Base-by-base conservation (phyloP, 1,284 basidiomycete species). In the Puccinia polysora region DNA sequence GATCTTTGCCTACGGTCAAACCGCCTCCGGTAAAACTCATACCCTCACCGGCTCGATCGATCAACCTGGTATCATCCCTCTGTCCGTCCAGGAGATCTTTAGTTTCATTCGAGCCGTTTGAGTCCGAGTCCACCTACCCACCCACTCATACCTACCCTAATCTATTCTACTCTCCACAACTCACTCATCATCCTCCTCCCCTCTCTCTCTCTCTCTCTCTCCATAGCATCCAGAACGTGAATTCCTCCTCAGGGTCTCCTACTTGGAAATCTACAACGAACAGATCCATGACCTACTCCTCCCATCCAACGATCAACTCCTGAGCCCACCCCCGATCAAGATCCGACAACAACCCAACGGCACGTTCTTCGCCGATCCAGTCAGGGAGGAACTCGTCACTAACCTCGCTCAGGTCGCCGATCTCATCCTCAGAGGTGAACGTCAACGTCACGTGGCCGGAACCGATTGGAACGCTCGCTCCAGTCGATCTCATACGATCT, bases 1-100 rank as follows among this genome's bases (percentile, higher is more conserved):
- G 75, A 86, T 95, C 64, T 96, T 96, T 77, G 92, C 92, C 0
- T 95, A 96, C 75, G 92, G 91, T 45, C 81, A 82, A 64, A 91
- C 90, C 0, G 89, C 89, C 1, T 89, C 89, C 15, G 93, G 93
- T 64, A 97, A 96, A 83, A 96, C 93, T 0, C 93, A 89, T 78
- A 96, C 92, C 0, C 85, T 97, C 50, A 85, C 84, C 4, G 95
- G 95, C 10, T 87, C 85, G 36, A 86, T 87, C 8, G 83, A 85
- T 1, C 88, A 97, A 76, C 93, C 93, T 0, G 95, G 95, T 73
- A 94, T 98, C 75, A 97, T 97, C 73, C 91, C 93, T 0, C 86
- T 90, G 25, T 88, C 94, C 0, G 90, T 97, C 18, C 81, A 82
- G 52, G 83, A 84, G 55, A 81, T 85, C 4, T 85, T 69, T 49